Percentiles rank a stretch among this genome's conserved stretches.
phyloP scores from a whole-genome alignment of 106 monocot species.

The Acorus calamus region DNA sequence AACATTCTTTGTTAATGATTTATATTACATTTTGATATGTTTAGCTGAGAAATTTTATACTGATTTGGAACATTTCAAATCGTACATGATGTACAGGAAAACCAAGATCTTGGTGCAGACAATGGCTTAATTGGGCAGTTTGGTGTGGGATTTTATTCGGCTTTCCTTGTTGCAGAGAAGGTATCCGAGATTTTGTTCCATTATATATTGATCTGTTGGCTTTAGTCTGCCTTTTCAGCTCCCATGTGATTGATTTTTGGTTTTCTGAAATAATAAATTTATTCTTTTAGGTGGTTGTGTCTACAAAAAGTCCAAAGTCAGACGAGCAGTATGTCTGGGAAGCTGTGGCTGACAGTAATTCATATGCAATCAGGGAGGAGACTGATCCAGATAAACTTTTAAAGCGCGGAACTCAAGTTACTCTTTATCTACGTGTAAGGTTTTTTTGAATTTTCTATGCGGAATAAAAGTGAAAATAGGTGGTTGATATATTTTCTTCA shows the following conservation, averaged over 20 bases:
- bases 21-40: not conserved
- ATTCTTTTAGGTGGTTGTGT: slow-evolving; percentile 64
- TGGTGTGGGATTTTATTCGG: slow-evolving; percentile 99
- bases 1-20: not conserved
- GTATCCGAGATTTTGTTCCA: slow-evolving; percentile 12
- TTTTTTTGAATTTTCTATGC: not conserved
- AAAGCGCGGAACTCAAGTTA: slow-evolving; percentile 79
- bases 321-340: slow-evolving; percentile 98
- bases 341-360: slow-evolving; percentile 86
- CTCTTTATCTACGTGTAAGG: slow-evolving; percentile 71
- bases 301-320: slow-evolving; percentile 94
- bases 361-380: slow-evolving; percentile 85
- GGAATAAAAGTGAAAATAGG: too few relatives aligned
- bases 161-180: slow-evolving; percentile 94
- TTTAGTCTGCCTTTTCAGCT: too few relatives aligned
- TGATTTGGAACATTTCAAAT: too few relatives aligned
- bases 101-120: slow-evolving; percentile 86
- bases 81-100: slow-evolving; percentile 42
- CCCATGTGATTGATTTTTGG: too few relatives aligned
- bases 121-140: slow-evolving; percentile 97
- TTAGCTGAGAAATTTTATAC: too few relatives aligned
- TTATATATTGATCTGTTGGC: too few relatives aligned
- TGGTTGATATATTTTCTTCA: not conserved
- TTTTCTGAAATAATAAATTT: not conserved
- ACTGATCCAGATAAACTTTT: slow-evolving; percentile 73